Evolutionary conservation across 176 grass and related monocot genomes (phyloP), one percentile per base, ranked within the genome.

Genomic region (Cenchrus americanus): DNA sequence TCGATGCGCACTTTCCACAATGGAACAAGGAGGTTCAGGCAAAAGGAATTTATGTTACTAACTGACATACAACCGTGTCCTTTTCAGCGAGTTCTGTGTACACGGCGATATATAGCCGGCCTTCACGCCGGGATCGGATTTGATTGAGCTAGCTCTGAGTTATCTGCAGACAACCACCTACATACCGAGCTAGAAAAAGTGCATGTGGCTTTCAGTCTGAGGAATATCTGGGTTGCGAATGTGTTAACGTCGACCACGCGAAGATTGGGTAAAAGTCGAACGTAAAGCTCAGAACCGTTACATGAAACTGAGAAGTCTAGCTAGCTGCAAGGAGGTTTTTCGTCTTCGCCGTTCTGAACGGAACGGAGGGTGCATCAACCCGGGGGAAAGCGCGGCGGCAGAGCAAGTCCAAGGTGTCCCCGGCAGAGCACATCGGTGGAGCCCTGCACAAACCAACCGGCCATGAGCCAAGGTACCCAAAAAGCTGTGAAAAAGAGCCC

Each of bases 31-130:
- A 23, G 34, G 57, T 40, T 64, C n/a, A 47, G 32, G 41, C 48
- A 79, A 79, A 83, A 70, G 49, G 19, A 88, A 58, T 7, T 62
- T 67, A 37, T 37, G 34, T 73, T 66, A 53, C 27, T 61, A 79
- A 5, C 40, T 49, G 60, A 19, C 50, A 80, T 3, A 30, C 14
- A n/a, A 69, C 21, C 14, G n/a, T 69, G 41, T 50, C 78, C 4
- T 59, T 66, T 80, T 66, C 59, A 57, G 1, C 34, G 66, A 17
- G 17, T 66, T 8, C 42, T 52, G 30, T 18, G 27, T 26, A 11
- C 71, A 26, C 42, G 21, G 75, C 42, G 32, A 37, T 21, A n/a
- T n/a, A n/a, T n/a, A 27, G 12, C n/a, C 27, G 27, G 27, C 27
- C 34, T 48, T 44, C 8, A 22, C 8, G 24, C 23, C 44, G 51